Conservation (phyloP, 1,139 yeast genomes). For the Diutina neorugosa region DNA sequence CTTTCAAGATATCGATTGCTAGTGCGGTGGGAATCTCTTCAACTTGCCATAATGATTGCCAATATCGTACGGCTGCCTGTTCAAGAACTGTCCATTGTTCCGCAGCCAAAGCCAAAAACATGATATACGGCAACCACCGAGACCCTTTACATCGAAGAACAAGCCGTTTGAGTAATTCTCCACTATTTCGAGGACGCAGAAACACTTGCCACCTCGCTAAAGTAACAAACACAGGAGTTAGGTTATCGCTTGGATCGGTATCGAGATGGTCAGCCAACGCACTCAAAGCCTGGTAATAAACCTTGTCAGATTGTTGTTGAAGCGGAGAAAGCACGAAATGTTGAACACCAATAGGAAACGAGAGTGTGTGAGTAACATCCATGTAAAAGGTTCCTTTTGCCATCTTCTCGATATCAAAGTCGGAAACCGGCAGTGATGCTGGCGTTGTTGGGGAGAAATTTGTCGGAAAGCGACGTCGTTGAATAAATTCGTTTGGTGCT, state of each 20-base stretch:
- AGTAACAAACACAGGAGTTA: background rate
- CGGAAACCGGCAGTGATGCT: background rate
- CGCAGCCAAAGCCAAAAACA: background rate
- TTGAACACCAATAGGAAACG: background rate
- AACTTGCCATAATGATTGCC: background rate
- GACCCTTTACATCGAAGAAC: background rate
- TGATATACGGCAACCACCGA: background rate
- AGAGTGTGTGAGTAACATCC: background rate
- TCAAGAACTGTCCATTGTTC: constrained; percentile 4
- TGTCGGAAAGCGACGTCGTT: background rate
- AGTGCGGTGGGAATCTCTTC: background rate
- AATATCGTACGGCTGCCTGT: background rate
- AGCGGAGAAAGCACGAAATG: background rate
- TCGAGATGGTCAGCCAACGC: background rate
- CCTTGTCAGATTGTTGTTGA: background rate
- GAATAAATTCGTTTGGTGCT: background rate
- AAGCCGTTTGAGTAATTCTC: background rate
- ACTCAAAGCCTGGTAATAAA: background rate
- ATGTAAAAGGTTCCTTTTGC: background rate
- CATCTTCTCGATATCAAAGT: background rate
- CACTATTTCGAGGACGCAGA: background rate
- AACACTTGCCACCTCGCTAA: background rate
- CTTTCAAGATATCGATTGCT: constrained; percentile 6
- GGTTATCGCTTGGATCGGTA: background rate
- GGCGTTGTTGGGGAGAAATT: background rate